Percentiles rank a stretch among this genome's conserved stretches.
Evolutionary conservation across 2,329 filamentous ascomycete genomes (phyloP).

Genomic region (Septoria petroselini): DNA sequence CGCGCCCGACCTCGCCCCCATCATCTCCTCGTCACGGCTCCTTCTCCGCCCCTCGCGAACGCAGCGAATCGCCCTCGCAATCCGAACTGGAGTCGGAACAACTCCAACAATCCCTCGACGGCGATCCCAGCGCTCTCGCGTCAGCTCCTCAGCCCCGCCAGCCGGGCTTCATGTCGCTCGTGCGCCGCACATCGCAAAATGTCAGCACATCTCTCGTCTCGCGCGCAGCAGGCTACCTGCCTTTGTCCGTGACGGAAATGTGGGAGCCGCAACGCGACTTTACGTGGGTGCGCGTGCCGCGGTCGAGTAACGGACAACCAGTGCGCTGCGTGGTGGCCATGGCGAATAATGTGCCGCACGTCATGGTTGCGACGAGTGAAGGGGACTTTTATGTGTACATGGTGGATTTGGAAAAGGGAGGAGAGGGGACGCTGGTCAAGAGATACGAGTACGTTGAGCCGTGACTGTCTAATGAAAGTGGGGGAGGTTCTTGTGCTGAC

Average conservation of each 20-base stretch:
- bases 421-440: conserved; percentile 85
- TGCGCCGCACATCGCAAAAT: conserved; percentile 91
- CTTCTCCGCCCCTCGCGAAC: conserved; percentile 33
- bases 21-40: conserved; percentile 30
- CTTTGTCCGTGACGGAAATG: conserved; percentile 92
- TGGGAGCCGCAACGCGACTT: conserved; percentile 96
- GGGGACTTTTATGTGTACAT: conserved; percentile 93
- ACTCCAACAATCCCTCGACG: conserved; percentile 32
- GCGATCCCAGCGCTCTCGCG: conserved; percentile 24
- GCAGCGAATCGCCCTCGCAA: conserved; percentile 42
- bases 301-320: conserved; percentile 52
- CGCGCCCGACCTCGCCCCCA: conserved; percentile 29
- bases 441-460: conserved; percentile 75
- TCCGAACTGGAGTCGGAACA: conserved; percentile 27
- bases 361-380: conserved; percentile 97
- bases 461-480: not conserved
- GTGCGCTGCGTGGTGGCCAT: conserved; percentile 93
- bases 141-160: conserved; percentile 48
- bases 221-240: conserved; percentile 86
- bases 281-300: conserved; percentile 91
- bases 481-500: conserved; percentile 9
- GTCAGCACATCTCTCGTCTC: conserved; percentile 86
- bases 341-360: conserved; percentile 88
- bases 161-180: conserved; percentile 82
- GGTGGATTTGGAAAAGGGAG: conserved; percentile 90